Base-by-base conservation (phyloP, 1,284 basidiomycete species). In the Ustilago sp. region DNA sequence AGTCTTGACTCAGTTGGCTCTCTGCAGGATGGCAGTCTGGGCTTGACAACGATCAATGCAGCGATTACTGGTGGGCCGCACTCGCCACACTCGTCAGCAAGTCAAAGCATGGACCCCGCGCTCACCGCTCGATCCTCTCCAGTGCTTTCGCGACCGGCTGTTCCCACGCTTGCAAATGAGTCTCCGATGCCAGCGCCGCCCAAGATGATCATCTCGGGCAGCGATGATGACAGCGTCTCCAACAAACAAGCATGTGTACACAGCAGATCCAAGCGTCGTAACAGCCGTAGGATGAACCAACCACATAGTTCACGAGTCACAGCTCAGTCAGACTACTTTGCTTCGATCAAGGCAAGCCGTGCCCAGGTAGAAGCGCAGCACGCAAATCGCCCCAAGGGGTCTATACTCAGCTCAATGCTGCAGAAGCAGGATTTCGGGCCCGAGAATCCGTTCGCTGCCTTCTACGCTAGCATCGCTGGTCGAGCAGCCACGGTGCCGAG, bases 381-480 rank as follows among this genome's bases (percentile, higher is more conserved):
- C 48, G 80, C 76, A 1, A 65, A 54, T 32, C 68, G 76, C 35
- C 68, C 77, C 6, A 72, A 74, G 43, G 63, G 45, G 9, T 82
- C 79, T 3, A 70, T 67, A 15, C 69, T 82, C 51, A 77, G 64
- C 57, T 64, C 69, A 11, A 64, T 77, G 62, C 59, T 80, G 56
- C 60, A 72, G 15, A 78, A 75, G 63, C 76, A 76, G 56, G 69
- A 68, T 31, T 68, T 68, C 11, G 74, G 71, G 8, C 77, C 74
- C 23, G 72, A 64, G 53, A 88, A 87, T 68, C 88, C 86, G 0
- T 88, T 88, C 67, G 80, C 82, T 34, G 86, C 85, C 34, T 83
- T 86, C 36, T 89, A 87, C 65, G 86, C 87, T 17, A 86, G 86
- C n/a, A 87, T 87, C 4, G 86, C 86, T 3, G 87, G 87, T 4